phyloP scores from a whole-genome alignment of 1,284 basidiomycete species.

The Cerioporus squamosus region DNA sequence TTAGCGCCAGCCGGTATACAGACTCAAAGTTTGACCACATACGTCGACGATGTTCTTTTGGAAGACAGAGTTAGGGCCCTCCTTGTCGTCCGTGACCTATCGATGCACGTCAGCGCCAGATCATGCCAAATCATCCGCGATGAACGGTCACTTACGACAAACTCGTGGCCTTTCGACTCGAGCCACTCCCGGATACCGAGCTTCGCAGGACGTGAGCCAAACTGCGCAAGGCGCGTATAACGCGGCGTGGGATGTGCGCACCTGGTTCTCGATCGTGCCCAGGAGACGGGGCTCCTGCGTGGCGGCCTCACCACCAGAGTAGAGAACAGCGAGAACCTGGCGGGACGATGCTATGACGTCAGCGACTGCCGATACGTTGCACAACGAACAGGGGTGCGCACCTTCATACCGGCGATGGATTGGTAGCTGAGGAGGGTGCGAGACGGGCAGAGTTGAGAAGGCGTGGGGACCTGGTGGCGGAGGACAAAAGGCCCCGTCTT shows the following conservation, averaged over 20 bases:
- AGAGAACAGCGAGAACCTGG: constrained; percentile 84
- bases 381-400: constrained; percentile 1
- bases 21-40: constrained; percentile 37
- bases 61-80: constrained; percentile 85
- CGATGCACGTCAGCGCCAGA: constrained; percentile 21
- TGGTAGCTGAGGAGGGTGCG: constrained; percentile 12
- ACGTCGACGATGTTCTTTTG: constrained; percentile 88
- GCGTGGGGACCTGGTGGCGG: constrained; percentile 21
- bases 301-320: constrained; percentile 77
- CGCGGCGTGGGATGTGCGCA: constrained; percentile 24
- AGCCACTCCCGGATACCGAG: constrained; percentile 79
- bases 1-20: neutral
- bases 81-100: constrained; percentile 86
- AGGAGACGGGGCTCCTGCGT: constrained; percentile 83
- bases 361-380: neutral
- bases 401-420: constrained; percentile 29
- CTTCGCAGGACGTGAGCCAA: constrained; percentile 38
- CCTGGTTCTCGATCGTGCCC: constrained; percentile 90
- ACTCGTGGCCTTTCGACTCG: constrained; percentile 79
- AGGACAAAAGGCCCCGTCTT: constrained; percentile 21
- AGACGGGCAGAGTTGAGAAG: constrained; percentile 20
- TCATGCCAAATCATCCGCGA: neutral
- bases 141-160: constrained; percentile 50
- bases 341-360: constrained; percentile 4
- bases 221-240: no score